Conservation (phyloP, 2,329 filamentous ascomycete species). For the Geosmithia putterillii region DNA sequence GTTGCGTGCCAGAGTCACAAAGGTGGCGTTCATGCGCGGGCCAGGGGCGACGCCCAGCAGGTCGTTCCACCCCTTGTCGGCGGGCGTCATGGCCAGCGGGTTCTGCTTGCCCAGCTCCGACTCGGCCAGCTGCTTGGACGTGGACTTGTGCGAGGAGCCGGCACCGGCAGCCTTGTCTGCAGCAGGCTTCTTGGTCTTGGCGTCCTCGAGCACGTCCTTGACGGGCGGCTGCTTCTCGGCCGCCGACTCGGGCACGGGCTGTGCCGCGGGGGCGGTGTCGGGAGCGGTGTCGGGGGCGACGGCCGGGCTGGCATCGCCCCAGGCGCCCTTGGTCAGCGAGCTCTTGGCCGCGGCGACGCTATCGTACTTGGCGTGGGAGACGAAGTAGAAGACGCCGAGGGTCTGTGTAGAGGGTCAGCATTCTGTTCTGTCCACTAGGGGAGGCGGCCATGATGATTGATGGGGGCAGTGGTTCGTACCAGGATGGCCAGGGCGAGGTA, state of each 20-base stretch:
- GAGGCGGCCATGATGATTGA: neutral
- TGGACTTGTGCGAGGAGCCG: neutral
- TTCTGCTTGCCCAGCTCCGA: constrained; percentile 18
- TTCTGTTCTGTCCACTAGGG: neutral
- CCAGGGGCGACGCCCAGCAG: constrained; percentile 43
- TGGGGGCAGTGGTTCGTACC: constrained; percentile 36
- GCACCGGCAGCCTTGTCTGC: neutral
- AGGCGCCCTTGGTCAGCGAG: neutral
- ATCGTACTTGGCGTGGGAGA: constrained; percentile 47
- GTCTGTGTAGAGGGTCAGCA: constrained; percentile 24
- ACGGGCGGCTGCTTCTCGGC: constrained; percentile 1
- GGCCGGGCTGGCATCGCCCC: constrained; percentile 1
- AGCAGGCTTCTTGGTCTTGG: neutral
- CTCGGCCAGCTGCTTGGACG: constrained; percentile 10
- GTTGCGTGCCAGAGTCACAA: constrained; percentile 91
- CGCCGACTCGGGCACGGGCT: neutral
- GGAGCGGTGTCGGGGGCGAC: neutral
- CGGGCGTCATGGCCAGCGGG: constrained; percentile 39
- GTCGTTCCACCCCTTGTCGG: constrained; percentile 39
- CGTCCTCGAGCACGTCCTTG: constrained; percentile 1
- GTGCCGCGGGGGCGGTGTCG: too few relatives aligned
- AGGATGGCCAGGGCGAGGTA: constrained; percentile 74
- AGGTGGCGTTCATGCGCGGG: constrained; percentile 88
- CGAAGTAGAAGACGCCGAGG: constrained; percentile 68
- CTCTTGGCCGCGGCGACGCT: constrained; percentile 14